Conservation (phyloP, 805 yeast genomes). For the Nakazawaea holstii region DNA sequence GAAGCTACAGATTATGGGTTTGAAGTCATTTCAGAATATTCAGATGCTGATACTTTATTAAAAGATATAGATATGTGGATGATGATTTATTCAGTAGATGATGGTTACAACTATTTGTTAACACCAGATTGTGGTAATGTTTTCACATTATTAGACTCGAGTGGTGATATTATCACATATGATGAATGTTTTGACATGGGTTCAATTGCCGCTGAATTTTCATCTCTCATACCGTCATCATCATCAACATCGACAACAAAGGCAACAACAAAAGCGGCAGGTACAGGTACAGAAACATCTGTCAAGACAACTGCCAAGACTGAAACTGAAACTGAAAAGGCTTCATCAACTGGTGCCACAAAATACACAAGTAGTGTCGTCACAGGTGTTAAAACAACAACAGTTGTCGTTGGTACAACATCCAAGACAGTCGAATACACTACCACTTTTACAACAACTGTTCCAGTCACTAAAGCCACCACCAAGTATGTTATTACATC, state of each 20-base stretch:
- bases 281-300: background rate
- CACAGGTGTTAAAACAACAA: background rate
- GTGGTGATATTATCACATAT: constrained; percentile 5
- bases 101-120: background rate
- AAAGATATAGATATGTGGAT: constrained; percentile 9
- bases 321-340: background rate
- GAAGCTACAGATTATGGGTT: constrained; percentile 8
- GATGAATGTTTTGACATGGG: constrained; percentile 10
- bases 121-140: constrained; percentile 11
- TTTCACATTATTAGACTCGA: constrained; percentile 7
- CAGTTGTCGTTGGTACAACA: background rate
- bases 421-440: background rate
- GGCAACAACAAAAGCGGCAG: background rate
- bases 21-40: constrained; percentile 4
- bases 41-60: background rate
- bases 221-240: background rate
- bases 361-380: background rate
- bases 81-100: constrained; percentile 8
- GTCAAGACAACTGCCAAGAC: constrained; percentile 1
- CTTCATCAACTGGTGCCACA: background rate
- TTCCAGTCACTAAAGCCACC: background rate
- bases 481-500: background rate
- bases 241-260: background rate
- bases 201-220: background rate
- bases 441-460: background rate